Conservation (phyloP, 352 stramenopile genomes). For the Elongisporangium undulatum region DNA sequence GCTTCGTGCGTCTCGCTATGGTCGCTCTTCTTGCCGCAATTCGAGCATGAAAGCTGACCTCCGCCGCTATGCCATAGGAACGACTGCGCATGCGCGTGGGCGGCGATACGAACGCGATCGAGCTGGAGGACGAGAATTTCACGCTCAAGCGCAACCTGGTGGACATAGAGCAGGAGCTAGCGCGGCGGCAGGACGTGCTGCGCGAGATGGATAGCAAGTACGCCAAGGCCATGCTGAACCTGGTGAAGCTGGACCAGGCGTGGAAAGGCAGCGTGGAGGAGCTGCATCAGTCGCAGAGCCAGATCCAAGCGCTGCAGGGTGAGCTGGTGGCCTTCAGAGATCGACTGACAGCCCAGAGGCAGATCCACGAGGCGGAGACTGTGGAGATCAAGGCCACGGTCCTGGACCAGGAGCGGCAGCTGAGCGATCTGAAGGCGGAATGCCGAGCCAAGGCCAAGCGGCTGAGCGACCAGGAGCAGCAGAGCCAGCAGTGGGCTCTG, state of each 20-base stretch:
- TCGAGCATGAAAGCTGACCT: background rate
- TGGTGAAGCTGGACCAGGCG: constrained; percentile 66
- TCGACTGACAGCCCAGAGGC: background rate
- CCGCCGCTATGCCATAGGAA: constrained; percentile 17
- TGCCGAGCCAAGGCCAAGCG: constrained; percentile 1
- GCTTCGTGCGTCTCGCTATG: background rate
- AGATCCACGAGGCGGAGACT: constrained; percentile 6
- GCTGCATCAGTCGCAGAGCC: constrained; percentile 13
- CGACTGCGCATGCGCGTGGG: constrained; percentile 66
- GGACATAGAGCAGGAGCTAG: constrained; percentile 48
- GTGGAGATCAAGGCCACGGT: constrained; percentile 9
- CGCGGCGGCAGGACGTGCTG: constrained; percentile 31
- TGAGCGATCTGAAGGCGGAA: constrained; percentile 4
- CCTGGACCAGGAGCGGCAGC: constrained; percentile 11
- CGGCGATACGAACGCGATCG: constrained; percentile 62
- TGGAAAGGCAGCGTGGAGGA: constrained; percentile 56
- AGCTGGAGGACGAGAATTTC: constrained; percentile 78
- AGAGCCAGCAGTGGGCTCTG: constrained; percentile 8
- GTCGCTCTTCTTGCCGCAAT: background rate
- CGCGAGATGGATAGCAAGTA: constrained; percentile 53
- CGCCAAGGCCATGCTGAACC: constrained; percentile 58
- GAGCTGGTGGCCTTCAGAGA: background rate
- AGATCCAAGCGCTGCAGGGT: constrained; percentile 2
- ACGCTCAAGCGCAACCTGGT: constrained; percentile 50
- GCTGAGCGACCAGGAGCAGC: constrained; percentile 14